Evolutionary conservation across 2,329 filamentous ascomycete genomes (phyloP).

Genomic region (Allantophomopsis lycopodina): DNA sequence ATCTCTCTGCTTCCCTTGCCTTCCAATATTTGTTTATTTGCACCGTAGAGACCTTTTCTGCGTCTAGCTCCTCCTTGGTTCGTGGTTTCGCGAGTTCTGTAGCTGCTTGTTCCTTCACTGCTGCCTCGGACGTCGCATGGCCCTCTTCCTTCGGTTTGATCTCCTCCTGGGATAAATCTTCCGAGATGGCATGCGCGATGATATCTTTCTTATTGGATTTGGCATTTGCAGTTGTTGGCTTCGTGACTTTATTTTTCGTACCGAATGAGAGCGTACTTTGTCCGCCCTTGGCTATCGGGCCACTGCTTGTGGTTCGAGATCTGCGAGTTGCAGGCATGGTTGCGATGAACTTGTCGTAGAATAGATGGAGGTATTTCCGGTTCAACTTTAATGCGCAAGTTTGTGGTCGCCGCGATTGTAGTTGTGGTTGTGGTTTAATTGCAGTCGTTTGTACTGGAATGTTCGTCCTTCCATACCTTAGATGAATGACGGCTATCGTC

Average conservation of each 20-base stretch:
- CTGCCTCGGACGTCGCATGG: conserved; percentile 7
- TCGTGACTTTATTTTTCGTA: conserved; percentile 41
- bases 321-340: conserved; percentile 27
- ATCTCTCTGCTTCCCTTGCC: conserved; percentile 52
- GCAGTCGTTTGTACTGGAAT: too few species aligned
- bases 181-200: background rate
- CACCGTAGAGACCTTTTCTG: conserved; percentile 49
- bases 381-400: too few species aligned
- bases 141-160: conserved; percentile 3
- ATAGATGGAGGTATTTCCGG: too few species aligned
- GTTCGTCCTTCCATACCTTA: too few species aligned
- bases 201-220: conserved; percentile 4
- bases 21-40: conserved; percentile 72
- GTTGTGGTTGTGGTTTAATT: too few species aligned
- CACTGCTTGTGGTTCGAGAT: conserved; percentile 17
- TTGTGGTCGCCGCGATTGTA: too few species aligned
- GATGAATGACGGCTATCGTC: too few species aligned
- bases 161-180: background rate
- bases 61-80: conserved; percentile 38
- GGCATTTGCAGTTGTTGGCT: conserved; percentile 22
- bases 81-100: conserved; percentile 19
- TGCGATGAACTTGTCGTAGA: background rate
- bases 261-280: conserved; percentile 52
- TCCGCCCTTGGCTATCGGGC: conserved; percentile 23
- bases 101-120: conserved; percentile 8